Percentiles rank a stretch among this genome's conserved stretches.
Conservation (phyloP, 1,139 yeast genomes). For the Suhomyces bolitotheri region DNA sequence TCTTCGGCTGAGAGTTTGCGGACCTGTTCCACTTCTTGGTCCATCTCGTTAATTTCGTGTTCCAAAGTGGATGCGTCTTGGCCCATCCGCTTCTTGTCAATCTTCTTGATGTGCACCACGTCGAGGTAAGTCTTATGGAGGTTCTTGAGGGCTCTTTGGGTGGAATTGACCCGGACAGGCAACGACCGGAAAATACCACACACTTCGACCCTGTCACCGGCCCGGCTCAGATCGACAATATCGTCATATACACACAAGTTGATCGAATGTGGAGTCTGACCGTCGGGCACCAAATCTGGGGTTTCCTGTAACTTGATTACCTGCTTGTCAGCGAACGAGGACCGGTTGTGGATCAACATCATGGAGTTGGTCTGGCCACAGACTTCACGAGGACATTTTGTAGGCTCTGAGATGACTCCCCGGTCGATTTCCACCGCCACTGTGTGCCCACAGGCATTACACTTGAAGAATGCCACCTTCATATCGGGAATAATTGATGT, state of each 20-base stretch:
- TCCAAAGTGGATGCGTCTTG: constrained; percentile 70
- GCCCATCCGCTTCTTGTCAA: constrained; percentile 79
- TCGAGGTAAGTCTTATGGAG: constrained; percentile 91
- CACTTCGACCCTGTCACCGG: constrained; percentile 95
- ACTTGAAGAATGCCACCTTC: constrained; percentile 95
- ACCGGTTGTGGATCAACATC: constrained; percentile 88
- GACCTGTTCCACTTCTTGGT: constrained; percentile 71
- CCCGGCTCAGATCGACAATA: constrained; percentile 88
- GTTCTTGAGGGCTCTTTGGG: constrained; percentile 80
- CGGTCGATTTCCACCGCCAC: constrained; percentile 90
- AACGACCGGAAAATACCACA: constrained; percentile 93
- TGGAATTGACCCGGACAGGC: constrained; percentile 85
- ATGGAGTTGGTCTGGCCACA: constrained; percentile 88
- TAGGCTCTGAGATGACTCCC: constrained; percentile 92
- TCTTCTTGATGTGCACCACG: constrained; percentile 87
- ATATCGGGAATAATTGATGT: constrained; percentile 95
- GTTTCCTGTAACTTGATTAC: constrained; percentile 93
- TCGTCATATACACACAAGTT: constrained; percentile 95
- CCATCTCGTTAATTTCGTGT: constrained; percentile 47
- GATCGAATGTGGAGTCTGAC: constrained; percentile 97
- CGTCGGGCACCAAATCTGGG: constrained; percentile 97
- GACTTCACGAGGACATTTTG: constrained; percentile 83
- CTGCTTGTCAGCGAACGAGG: constrained; percentile 92
- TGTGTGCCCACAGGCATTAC: constrained; percentile 94
- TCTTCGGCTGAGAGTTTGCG: constrained; percentile 72